Percentiles rank a stretch among this genome's conserved stretches.
phyloP scores from a whole-genome alignment of 1,284 basidiomycete species.

The Phellinidium pouzarii region DNA sequence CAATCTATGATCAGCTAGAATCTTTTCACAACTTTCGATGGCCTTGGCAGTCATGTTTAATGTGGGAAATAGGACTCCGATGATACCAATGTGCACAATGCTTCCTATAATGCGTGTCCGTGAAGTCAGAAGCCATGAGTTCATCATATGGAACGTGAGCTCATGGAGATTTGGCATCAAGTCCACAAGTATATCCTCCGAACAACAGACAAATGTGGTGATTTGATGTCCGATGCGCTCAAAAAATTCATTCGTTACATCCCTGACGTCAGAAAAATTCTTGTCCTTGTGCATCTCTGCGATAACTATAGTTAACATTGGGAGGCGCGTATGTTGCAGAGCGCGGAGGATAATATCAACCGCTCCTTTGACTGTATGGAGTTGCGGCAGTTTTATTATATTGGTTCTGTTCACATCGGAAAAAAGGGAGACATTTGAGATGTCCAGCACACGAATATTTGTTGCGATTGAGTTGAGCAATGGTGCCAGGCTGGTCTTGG shows the following conservation, averaged over 20 bases:
- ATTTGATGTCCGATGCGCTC: neutral
- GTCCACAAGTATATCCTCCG: neutral
- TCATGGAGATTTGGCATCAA: neutral
- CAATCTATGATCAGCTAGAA: no score
- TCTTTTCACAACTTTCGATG: no score
- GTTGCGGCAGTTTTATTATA: neutral
- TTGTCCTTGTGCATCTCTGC: neutral
- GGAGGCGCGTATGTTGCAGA: neutral
- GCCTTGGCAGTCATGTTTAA: neutral
- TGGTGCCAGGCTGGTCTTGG: neutral
- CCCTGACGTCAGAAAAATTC: neutral
- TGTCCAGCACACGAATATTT: neutral
- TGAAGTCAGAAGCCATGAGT: no score
- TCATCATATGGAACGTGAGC: neutral
- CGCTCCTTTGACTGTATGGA: conserved; percentile 3
- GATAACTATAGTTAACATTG: neutral
- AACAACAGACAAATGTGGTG: neutral
- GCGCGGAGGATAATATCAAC: neutral
- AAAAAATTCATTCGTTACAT: neutral
- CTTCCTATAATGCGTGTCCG: no score
- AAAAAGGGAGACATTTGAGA: neutral
- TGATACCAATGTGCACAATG: no score
- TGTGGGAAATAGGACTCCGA: no score
- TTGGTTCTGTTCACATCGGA: neutral
- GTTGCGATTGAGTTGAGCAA: neutral